These are phyloP conservation scores for Amylostereum chailletii DNA, from an alignment of 1,284 basidiomycete species.

Conservation along the genomic window DNA sequence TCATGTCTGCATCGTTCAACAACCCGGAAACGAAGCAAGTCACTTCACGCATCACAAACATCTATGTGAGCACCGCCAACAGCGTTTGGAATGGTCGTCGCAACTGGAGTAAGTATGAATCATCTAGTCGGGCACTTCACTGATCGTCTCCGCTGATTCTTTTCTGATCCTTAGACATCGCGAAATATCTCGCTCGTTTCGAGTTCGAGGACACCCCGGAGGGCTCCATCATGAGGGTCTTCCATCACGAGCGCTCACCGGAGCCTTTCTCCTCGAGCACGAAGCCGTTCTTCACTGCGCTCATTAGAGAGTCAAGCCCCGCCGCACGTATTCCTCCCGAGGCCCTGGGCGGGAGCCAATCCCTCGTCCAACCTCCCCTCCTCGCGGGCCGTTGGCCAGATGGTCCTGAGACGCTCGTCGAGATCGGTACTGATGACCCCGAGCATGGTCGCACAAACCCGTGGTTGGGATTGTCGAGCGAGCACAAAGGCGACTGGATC, in stretches of 20 bases:
- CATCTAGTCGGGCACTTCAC: neutral
- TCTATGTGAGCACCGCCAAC: slow-evolving; percentile 9
- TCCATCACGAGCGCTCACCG: slow-evolving; percentile 2
- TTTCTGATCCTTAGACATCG: slow-evolving; percentile 3
- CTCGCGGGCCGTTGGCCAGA: neutral
- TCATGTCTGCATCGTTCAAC: neutral
- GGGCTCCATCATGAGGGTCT: neutral
- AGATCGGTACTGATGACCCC: slow-evolving; percentile 1
- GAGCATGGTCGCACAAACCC: neutral
- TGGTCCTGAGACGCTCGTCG: neutral
- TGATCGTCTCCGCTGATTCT: neutral
- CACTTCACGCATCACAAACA: slow-evolving; percentile 7
- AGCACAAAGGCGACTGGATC: slow-evolving; percentile 6
- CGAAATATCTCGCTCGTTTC: slow-evolving; percentile 10
- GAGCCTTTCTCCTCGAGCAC: neutral
- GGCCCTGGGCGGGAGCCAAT: no score
- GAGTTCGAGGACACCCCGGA: neutral
- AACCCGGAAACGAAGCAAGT: slow-evolving; percentile 3
- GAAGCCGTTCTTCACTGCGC: slow-evolving; percentile 11
- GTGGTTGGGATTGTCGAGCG: slow-evolving; percentile 5
- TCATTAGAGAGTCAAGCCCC: slow-evolving; percentile 1
- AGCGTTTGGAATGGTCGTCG: slow-evolving; percentile 11
- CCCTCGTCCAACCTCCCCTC: slow-evolving; percentile 9
- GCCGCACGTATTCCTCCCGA: slow-evolving; percentile 4
- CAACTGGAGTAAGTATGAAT: slow-evolving; percentile 9